phyloP scores from a whole-genome alignment of 2,329 filamentous ascomycete species.

The Sclerotinia trifoliorum region DNA sequence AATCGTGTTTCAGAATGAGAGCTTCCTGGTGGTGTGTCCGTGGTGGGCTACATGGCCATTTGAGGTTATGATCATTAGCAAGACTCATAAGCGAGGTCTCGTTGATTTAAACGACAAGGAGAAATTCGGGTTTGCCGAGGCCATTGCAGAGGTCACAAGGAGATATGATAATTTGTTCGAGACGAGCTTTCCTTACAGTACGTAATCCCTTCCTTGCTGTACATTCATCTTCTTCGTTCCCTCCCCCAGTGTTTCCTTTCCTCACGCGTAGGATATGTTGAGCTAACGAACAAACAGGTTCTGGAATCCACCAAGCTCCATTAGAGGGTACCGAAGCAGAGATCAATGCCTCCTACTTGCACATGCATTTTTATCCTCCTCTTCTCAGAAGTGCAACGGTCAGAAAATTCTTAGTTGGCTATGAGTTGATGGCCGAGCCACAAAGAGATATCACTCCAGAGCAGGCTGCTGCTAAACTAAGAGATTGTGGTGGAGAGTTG shows the following conservation, averaged over 20 bases:
- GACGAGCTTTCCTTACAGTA: constrained; percentile 92
- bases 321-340: constrained; percentile 79
- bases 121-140: constrained; percentile 72
- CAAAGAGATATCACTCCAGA: constrained; percentile 97
- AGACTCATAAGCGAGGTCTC: constrained; percentile 78
- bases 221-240: neutral
- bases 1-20: constrained; percentile 81
- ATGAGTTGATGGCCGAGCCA: constrained; percentile 96
- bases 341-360: constrained; percentile 83
- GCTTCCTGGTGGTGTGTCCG: constrained; percentile 84
- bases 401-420: constrained; percentile 93
- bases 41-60: constrained; percentile 99
- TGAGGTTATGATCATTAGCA: constrained; percentile 85
- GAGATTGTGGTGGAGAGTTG: constrained; percentile 73
- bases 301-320: constrained; percentile 93
- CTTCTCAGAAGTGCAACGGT: constrained; percentile 89
- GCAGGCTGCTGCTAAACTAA: constrained; percentile 78
- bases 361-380: constrained; percentile 97
- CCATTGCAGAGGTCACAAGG: constrained; percentile 82
- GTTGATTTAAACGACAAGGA: constrained; percentile 76
- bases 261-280: neutral
- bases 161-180: constrained; percentile 97
- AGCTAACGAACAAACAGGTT: constrained; percentile 51
- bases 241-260: neutral
- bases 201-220: constrained; percentile 37